Evolutionary conservation across 2,329 filamentous ascomycete genomes (phyloP).

Genomic region (Beauveria varroae): DNA sequence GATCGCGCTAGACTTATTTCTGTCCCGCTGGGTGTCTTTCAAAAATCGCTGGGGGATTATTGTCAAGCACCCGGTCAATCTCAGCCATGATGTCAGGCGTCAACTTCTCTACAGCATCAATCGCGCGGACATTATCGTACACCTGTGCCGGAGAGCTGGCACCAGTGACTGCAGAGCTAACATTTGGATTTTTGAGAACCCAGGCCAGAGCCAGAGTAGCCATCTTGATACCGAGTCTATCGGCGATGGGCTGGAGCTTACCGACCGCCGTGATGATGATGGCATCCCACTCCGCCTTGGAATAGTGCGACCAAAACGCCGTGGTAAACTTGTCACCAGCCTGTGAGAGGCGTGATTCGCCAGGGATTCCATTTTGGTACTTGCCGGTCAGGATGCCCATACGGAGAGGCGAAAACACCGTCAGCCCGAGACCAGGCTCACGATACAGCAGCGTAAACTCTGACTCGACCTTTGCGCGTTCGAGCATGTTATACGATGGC

Average conservation of each 20-base stretch:
- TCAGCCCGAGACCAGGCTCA: constrained; percentile 52
- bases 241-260: constrained; percentile 54
- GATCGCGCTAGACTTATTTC: no score
- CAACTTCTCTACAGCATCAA: constrained; percentile 45
- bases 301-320: constrained; percentile 42
- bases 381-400: constrained; percentile 57
- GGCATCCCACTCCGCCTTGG: constrained; percentile 45
- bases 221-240: constrained; percentile 53
- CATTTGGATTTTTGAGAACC: constrained; percentile 54
- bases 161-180: constrained; percentile 54
- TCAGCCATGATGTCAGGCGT: constrained; percentile 51
- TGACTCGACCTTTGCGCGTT: constrained; percentile 52
- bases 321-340: constrained; percentile 49
- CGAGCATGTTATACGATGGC: constrained; percentile 58
- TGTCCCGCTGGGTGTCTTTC: constrained; percentile 16
- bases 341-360: constrained; percentile 48
- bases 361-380: constrained; percentile 56
- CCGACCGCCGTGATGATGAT: constrained; percentile 55
- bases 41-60: constrained; percentile 43
- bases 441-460: constrained; percentile 55
- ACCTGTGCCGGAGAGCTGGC: constrained; percentile 52
- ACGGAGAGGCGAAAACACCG: constrained; percentile 53
- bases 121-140: constrained; percentile 49
- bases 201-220: constrained; percentile 52
- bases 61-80: constrained; percentile 51